Base-by-base conservation (phyloP, 495 filamentous ascomycete genomes). In the Penicillium canariense region DNA sequence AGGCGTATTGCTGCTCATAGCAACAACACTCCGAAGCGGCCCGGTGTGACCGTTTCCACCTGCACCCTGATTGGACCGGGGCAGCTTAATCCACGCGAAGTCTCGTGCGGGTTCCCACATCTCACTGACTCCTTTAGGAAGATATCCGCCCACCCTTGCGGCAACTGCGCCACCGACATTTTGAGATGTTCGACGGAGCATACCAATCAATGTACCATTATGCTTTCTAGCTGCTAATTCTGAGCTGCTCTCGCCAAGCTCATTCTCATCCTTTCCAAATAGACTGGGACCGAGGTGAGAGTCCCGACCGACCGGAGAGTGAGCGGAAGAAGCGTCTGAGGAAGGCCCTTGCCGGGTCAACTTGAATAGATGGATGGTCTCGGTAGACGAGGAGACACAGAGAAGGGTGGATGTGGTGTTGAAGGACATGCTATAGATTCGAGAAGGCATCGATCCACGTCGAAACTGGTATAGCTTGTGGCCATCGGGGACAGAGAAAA, bases 371-470 rank as follows among this genome's bases (percentile, higher is more conserved):
- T 98, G 94, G n/a, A 98, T 87, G 11, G 94, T 98, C 63, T 98
- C 95, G 0, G 91, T 93, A 2, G 90, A 90, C 9, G 93, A 97
- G 11, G 93, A 97, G 50, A 97, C 91, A 62, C 91, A 96, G 31
- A 98, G 85, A 2, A 98, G 80, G 6, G 93, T 94, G 4, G 91
- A 95, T 28, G 87, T 91, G 14, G 90, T 82, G 68, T 98, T 98
- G 77, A 97, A 98, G n/a, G 90, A 94, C 94, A 98, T 97, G 83
- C 91, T 95, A 70, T 88, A 96, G 54, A 98, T 97, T 18, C 88
- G 84, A 3, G 90, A 89, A 0, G 94, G 94, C 70, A 96, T 96
- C 9, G 91, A 95, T 23, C 94, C 94, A 56, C 94, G 82, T 50
- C 94, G 85, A 68, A 98, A 98, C 65, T 98, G 93, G 62, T 87